Base-by-base conservation (phyloP, 495 filamentous ascomycete species). In the Penicillium argentinense region DNA sequence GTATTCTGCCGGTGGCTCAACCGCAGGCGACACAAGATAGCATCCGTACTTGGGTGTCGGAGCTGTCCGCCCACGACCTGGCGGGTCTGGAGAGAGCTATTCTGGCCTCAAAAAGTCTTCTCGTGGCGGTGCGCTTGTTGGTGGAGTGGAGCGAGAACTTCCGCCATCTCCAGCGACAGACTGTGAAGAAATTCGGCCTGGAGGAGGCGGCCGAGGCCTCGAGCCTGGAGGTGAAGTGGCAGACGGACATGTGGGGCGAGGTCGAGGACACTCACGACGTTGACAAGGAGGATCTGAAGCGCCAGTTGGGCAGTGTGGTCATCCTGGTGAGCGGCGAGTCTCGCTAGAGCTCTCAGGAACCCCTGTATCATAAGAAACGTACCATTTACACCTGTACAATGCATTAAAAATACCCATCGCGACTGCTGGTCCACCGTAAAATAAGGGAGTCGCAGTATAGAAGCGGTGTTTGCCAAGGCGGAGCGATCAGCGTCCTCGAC, bases 221-320 rank as follows among this genome's bases (percentile, higher is more conserved):
- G 3, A 95, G 80, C 51, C 53, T 93, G 16, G 93, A 98, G 74
- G 89, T 96, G 13, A 75, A 77, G 51, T 97, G 88, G 85, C 93
- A 98, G 78, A 95, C 86, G 4, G 72, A 81, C 12, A 78, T 83
- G 71, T 97, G 93, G 91, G 93, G 93, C 1, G 91, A 95, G 72
- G 93, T 98, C 3, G 95, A 98, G 68, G 93, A 98, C 70, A 95
- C 91, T 29, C 95, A 98, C 69, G 93, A 98, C 80, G 93, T 98
- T 2, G 85, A 96, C 57, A 89, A 83, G 66, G 93, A 95, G 69
- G 93, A 98, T 70, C 30, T 97, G 54, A 79, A 78, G 66, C 78
- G 93, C 53, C 93, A 96, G 72, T 66, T 98, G 47, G 93, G 91
- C 14, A 92, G 88, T 66, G 85, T 88, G 27, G 74, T 96, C 17